Base-by-base conservation (phyloP, 768 basidiomycete species). In the Suillus brevipes region DNA sequence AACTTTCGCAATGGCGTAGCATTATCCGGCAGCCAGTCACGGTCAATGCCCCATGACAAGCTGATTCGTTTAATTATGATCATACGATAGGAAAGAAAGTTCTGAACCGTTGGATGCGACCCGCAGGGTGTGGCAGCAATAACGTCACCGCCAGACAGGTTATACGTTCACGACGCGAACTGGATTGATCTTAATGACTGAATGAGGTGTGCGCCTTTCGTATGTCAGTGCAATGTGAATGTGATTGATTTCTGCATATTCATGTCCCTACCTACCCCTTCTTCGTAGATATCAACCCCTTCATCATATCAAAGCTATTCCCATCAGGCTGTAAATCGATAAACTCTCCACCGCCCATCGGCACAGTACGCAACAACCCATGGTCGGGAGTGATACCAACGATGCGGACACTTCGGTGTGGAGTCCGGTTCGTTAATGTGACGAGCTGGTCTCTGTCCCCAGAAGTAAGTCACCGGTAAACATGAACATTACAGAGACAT, bases 301-400 rank as follows among this genome's bases (percentile, higher is more conserved):
- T 84, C 91, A 97, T 91, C 68, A 98, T 81, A 77, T 99, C 97
- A 69, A 99, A 99, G 71, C 94, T 94, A 74, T 99, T 99, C 59
- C 95, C 94, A 71, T 98, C 95, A 2, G 97, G 97, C 74, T 97
- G 97, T 23, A 99, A 77, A 76, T 99, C 95, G 61, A 98, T 89
- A 72, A 85, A 96, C 64, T 53, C 69, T 18, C 43, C 76, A 47
- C 72, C 70, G 5, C 63, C 38, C 10, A 78, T 31, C 2, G 88
- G 87, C 42, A 92, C 75, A 9, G 96, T 97, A 60, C 94, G 85
- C 64, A 99, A 78, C 38, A 98, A 79, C 0, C 97, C 97, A 71
- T 96, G 83, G 66, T 98, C 94, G 3, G 85, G 80, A 1, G 96
- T 96, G 71, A 99, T 93, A 12, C 94, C 91, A 2, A 85, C 78